Base-by-base conservation (phyloP, 2,329 filamentous ascomycete species). In the Pseudocercospora fijiensis region DNA sequence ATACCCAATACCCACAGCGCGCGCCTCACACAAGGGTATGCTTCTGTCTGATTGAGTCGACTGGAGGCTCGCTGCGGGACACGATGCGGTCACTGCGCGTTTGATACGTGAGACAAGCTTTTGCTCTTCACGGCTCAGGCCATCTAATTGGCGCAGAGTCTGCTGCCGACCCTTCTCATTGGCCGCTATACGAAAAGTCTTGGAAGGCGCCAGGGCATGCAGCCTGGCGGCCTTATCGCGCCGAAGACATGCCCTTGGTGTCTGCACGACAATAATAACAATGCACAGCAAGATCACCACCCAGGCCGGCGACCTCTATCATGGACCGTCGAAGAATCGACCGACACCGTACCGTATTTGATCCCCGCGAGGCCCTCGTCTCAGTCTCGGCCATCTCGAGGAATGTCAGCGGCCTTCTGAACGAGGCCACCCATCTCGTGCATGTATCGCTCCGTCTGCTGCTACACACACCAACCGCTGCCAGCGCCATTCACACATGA, bases 151-250 rank as follows among this genome's bases (percentile, higher is more conserved):
- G 47, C 5, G 22, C 47, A 51, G 9, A 27, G 24, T 51, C 47
- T 11, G n/a, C 20, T 22, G 20, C 18, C 4, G 10, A 20, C 20
- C 16, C 30, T 33, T 33, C 22, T 51, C 20, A 51, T 53, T 28
- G 22, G 22, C 11, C 16, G 49, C 49, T 53, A n/a, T 49, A 49
- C 49, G 49, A 53, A 53, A 53, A 27, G 10, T 53, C 49, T 53
- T n/a, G 22, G 45, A n/a, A 22, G 18, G 22, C 45, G 45, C 22
- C 45, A 24, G 45, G 45, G 45, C 45, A 20, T 49, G 45, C n/a
- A 24, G 43, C 18, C n/a, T 47, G 43, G 43, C 43, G 43, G 43
- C 43, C 43, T 47, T 47, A 47, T n/a, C n/a, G n/a, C n/a, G n/a
- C 43, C 43, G 43, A 47, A 47, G 43, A 47, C 43, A 16, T 47